Evolutionary conservation across 73 alveolate species (phyloP), one percentile per base, ranked within the genome.

Genomic region (Tetrahymena malaccensis): DNA sequence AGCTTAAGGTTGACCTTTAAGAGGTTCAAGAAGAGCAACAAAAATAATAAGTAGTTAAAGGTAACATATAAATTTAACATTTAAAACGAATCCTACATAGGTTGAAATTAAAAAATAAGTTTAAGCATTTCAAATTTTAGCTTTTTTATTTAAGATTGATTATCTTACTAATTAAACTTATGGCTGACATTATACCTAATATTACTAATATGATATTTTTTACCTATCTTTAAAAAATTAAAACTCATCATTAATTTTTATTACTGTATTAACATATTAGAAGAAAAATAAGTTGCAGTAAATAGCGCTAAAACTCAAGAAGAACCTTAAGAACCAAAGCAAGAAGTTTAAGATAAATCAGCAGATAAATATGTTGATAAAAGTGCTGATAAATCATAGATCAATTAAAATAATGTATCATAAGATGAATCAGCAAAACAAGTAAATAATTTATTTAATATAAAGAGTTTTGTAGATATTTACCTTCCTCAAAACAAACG

Each of bases 11-110:
- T 95, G 84, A 85, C 55, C 55, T 85, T 85, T 35, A 85, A 85
- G 94, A 95, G 89, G 85, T 55, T 85, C 93, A 95, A 89, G 93
- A 95, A 93, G 97, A 95, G 17, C 95, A 85, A 37, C 43, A 94
- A 31, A 95, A 85, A 15, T 55, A 93, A 21, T 94, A 95, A 38
- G 34, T 56, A 85, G 94, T 57, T 43, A 89, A 95, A 34, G 97
- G 97, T 31, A 95, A 93, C 31, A 13, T 50, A 50, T 50, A 50
- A 50, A 50, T 50, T 21, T 50, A 50, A 50, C 83, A 50, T 50
- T 50, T 50, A 50, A 50, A 50, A 50, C 27, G 31, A 50, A 50
- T 50, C 83, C 83, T 50, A 50, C 83, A 13, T 50, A 50, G 83
- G 83, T 21, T 50, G 83, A 50, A 50, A 50, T 50, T 50, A 50